phyloP scores from a whole-genome alignment of 2,329 filamentous ascomycete genomes.

The Paecilomyces sp. region DNA sequence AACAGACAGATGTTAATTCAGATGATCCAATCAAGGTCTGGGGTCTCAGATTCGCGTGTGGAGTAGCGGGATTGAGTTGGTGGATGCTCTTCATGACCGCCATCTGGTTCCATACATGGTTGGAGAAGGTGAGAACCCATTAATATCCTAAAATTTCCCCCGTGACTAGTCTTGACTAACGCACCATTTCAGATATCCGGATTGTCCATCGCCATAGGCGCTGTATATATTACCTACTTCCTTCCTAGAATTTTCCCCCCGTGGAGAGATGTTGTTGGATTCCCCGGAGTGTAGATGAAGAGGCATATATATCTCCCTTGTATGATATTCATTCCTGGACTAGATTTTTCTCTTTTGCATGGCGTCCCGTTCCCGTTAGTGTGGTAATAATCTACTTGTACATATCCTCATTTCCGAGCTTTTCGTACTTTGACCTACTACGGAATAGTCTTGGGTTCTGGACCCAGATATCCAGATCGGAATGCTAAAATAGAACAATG shows the following conservation, averaged over 20 bases:
- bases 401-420: not conserved
- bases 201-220: constrained; percentile 39
- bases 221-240: constrained; percentile 47
- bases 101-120: constrained; percentile 97
- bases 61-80: constrained; percentile 63
- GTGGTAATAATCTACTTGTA: not conserved
- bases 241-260: constrained; percentile 38
- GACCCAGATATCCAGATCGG: constrained; percentile 26
- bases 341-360: not conserved
- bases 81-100: constrained; percentile 99
- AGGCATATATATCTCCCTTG: not conserved
- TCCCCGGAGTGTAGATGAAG: constrained; percentile 27
- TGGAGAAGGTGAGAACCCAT: constrained; percentile 68
- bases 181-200: constrained; percentile 39
- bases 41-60: constrained; percentile 42
- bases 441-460: constrained; percentile 18
- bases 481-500: constrained; percentile 22
- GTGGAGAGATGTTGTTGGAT: constrained; percentile 41
- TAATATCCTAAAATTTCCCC: not conserved
- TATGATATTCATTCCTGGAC: not conserved
- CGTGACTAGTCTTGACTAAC: constrained; percentile 6
- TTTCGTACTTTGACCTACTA: not conserved
- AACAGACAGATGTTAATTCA: not conserved
- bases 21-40: constrained; percentile 45
- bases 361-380: not conserved